These are phyloP conservation scores for Phaseolus lunatus DNA, from an alignment of 306 rosid genomes.

Conservation along the genomic window DNA sequence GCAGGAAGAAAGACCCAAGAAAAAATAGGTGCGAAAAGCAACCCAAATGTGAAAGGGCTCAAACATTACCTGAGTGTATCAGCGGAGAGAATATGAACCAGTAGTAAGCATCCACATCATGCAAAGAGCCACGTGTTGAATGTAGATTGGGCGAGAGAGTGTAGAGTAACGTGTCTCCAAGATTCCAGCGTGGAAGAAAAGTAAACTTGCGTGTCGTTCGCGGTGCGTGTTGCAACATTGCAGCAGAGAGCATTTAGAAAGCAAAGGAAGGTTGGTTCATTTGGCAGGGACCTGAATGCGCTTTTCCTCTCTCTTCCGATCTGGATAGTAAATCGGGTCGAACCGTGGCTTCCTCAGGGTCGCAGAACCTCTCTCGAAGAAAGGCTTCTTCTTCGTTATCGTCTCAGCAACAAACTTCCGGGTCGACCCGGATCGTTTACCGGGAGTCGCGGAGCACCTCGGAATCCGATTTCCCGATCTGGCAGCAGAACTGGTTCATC, in stretches of 20 bases:
- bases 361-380: slow-evolving; percentile 80
- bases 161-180: slow-evolving; percentile 54
- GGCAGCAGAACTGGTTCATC: slow-evolving; percentile 95
- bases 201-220: not conserved
- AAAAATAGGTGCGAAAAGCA: not conserved
- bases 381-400: slow-evolving; percentile 58
- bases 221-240: not conserved
- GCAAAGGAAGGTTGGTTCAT: not conserved
- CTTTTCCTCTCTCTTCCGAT: slow-evolving; percentile 4
- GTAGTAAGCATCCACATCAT: slow-evolving; percentile 55
- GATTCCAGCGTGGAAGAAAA: not conserved
- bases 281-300: not conserved
- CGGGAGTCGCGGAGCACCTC: slow-evolving; percentile 59
- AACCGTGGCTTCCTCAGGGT: slow-evolving; percentile 97
- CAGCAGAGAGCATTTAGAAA: not conserved
- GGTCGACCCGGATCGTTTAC: slow-evolving; percentile 68
- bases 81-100: slow-evolving; percentile 4
- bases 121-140: not conserved
- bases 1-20: too few relatives aligned
- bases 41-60: not conserved
- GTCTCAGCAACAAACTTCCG: slow-evolving; percentile 43
- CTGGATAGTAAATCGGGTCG: slow-evolving; percentile 50
- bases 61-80: not conserved
- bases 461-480: slow-evolving; percentile 78
- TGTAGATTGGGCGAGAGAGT: slow-evolving; percentile 26